phyloP scores from a whole-genome alignment of 1,284 basidiomycete genomes.

The Microbotryum violaceum region DNA sequence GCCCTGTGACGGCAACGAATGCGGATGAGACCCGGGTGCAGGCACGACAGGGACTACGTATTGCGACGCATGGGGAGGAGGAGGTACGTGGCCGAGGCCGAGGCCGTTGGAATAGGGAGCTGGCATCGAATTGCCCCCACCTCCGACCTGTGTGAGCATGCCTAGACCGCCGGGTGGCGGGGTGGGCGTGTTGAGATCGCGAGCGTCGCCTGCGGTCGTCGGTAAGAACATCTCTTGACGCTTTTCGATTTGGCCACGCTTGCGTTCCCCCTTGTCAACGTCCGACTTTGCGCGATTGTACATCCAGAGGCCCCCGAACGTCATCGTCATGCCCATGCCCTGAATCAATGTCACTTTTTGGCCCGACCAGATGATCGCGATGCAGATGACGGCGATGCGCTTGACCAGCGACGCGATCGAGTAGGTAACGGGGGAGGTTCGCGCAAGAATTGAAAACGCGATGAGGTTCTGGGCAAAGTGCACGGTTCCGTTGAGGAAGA shows the following conservation, averaged over 20 bases:
- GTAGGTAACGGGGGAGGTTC: slow-evolving; percentile 96
- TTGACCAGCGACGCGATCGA: slow-evolving; percentile 97
- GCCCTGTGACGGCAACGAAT: too few species aligned
- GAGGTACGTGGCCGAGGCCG: too few species aligned
- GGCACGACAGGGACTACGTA: too few species aligned
- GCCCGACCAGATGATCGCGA: slow-evolving; percentile 94
- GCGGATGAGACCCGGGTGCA: too few species aligned
- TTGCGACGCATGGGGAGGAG: too few species aligned
- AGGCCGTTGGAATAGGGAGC: too few species aligned
- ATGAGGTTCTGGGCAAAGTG: slow-evolving; percentile 97
- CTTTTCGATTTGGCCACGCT: slow-evolving; percentile 74
- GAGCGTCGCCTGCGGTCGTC: slow-evolving; percentile 44
- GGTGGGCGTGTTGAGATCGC: not conserved
- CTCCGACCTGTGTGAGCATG: too few species aligned
- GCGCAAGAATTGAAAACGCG: slow-evolving; percentile 89
- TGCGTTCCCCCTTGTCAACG: slow-evolving; percentile 86
- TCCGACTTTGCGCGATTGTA: slow-evolving; percentile 91
- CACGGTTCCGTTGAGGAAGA: slow-evolving; percentile 86
- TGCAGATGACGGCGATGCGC: slow-evolving; percentile 94
- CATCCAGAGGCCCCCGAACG: slow-evolving; percentile 86
- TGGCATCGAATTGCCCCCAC: too few species aligned
- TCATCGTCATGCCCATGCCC: slow-evolving; percentile 75
- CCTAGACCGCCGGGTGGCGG: too few species aligned
- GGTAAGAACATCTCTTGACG: slow-evolving; percentile 64
- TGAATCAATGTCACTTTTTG: slow-evolving; percentile 80